These are phyloP conservation scores for Phytophthora parvispora DNA, from an alignment of 352 stramenopile species.

Conservation along the genomic window DNA sequence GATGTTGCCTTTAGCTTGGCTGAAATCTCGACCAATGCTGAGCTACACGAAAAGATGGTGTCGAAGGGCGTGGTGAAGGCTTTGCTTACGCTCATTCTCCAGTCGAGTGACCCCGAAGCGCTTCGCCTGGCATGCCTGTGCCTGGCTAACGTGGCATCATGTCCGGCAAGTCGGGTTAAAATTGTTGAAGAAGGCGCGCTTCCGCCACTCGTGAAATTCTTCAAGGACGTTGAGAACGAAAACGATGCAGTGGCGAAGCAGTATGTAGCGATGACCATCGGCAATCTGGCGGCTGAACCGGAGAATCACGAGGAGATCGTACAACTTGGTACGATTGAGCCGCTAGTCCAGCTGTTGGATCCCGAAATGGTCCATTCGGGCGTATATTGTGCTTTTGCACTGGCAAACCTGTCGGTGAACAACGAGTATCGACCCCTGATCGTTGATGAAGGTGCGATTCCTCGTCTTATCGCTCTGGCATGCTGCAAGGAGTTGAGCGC, in stretches of 20 bases:
- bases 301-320: conserved; percentile 97
- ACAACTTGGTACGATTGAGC: conserved; percentile 89
- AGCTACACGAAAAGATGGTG: conserved; percentile 95
- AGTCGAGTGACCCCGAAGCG: conserved; percentile 94
- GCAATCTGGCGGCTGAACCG: conserved; percentile 96
- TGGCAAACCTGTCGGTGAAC: conserved; percentile 97
- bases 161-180: conserved; percentile 82
- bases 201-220: conserved; percentile 90
- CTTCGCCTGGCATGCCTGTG: conserved; percentile 95
- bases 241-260: conserved; percentile 90
- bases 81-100: conserved; percentile 92
- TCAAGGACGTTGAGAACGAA: conserved; percentile 90
- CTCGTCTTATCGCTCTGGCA: conserved; percentile 94
- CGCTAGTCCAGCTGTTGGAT: conserved; percentile 94
- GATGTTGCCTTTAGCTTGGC: conserved; percentile 97
- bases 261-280: conserved; percentile 97
- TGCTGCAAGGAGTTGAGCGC: conserved; percentile 96
- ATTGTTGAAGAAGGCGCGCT: conserved; percentile 97
- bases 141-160: conserved; percentile 96
- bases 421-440: conserved; percentile 94
- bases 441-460: conserved; percentile 94
- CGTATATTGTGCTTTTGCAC: conserved; percentile 94
- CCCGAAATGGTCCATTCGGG: conserved; percentile 87
- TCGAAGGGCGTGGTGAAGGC: conserved; percentile 96
- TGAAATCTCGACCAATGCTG: conserved; percentile 95